Conservation (phyloP, 805 yeast genomes). For the Wickerhamomyces subpelliculosus region DNA sequence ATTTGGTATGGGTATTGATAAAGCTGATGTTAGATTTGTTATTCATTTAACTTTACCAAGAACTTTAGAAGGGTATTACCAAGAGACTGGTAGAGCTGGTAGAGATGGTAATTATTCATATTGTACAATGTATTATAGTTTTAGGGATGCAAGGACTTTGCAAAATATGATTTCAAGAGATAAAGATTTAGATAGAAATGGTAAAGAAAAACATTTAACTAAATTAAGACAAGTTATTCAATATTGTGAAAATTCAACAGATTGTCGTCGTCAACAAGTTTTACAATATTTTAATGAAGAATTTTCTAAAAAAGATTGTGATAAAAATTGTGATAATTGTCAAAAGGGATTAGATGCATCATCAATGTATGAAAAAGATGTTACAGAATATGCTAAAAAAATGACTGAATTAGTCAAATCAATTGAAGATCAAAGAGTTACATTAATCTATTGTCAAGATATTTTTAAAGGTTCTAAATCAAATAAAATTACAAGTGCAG, state of each 20-base stretch:
- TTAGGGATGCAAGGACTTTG: slow-evolving; percentile 70
- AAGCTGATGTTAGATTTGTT: slow-evolving; percentile 90
- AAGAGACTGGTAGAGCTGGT: slow-evolving; percentile 98
- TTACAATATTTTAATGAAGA: slow-evolving; percentile 84
- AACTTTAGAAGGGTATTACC: slow-evolving; percentile 92
- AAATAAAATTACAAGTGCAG: slow-evolving; percentile 53
- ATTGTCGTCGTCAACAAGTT: slow-evolving; percentile 86
- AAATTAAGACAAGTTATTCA: slow-evolving; percentile 79
- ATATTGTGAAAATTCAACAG: slow-evolving; percentile 86
- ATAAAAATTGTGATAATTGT: slow-evolving; percentile 83
- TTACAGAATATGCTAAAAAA: slow-evolving; percentile 54
- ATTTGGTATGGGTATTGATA: slow-evolving; percentile 98
- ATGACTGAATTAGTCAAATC: slow-evolving; percentile 53
- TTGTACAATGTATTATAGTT: slow-evolving; percentile 77
- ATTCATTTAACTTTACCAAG: slow-evolving; percentile 85
- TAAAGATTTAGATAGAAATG: slow-evolving; percentile 50
- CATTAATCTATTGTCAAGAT: slow-evolving; percentile 77
- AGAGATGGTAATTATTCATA: slow-evolving; percentile 83
- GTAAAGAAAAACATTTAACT: slow-evolving; percentile 69
- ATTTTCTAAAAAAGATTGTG: slow-evolving; percentile 61
- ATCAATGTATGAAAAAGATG: slow-evolving; percentile 50
- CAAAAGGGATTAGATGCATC: slow-evolving; percentile 30
- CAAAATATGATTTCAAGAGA: slow-evolving; percentile 77
- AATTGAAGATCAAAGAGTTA: slow-evolving; percentile 55
- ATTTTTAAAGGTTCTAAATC: slow-evolving; percentile 66